phyloP scores from a whole-genome alignment of 2,329 filamentous ascomycete genomes.

The Phoma sp. region DNA sequence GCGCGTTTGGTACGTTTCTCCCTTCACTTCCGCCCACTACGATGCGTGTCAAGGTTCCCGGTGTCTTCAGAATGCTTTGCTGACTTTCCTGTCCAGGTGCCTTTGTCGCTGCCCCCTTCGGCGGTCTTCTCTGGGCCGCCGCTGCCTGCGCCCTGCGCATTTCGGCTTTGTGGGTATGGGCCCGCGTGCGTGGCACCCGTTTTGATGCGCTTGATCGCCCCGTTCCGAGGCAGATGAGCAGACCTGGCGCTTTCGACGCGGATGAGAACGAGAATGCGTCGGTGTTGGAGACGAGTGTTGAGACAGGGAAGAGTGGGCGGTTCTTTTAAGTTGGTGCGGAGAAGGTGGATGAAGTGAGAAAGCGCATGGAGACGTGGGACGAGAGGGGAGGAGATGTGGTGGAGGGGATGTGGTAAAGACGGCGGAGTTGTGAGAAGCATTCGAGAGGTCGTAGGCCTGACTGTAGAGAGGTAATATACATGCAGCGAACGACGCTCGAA shows the following conservation, averaged over 20 bases:
- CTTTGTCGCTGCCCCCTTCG: slow-evolving; percentile 79
- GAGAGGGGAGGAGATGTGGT: background rate
- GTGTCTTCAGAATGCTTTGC: background rate
- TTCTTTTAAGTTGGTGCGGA: slow-evolving; percentile 36
- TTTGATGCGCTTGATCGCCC: slow-evolving; percentile 71
- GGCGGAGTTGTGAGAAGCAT: too few species aligned
- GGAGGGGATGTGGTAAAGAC: too few species aligned
- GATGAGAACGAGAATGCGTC: slow-evolving; percentile 35
- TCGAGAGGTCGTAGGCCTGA: too few species aligned
- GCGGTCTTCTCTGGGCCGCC: slow-evolving; percentile 74
- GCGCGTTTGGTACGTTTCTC: slow-evolving; percentile 67
- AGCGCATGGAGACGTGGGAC: slow-evolving; percentile 2
- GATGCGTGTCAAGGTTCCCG: too few species aligned
- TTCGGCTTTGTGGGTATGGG: slow-evolving; percentile 61
- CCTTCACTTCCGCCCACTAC: too few species aligned
- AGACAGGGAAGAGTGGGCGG: slow-evolving; percentile 33
- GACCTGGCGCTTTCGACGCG: slow-evolving; percentile 26
- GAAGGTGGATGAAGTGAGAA: slow-evolving; percentile 2
- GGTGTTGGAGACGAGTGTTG: slow-evolving; percentile 34
- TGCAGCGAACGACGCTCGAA: too few species aligned
- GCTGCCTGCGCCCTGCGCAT: slow-evolving; percentile 67
- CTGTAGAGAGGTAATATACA: too few species aligned
- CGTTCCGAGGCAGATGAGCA: slow-evolving; percentile 21
- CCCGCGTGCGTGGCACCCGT: slow-evolving; percentile 63
- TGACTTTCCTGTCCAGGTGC: slow-evolving; percentile 53